Evolutionary conservation across 1,284 basidiomycete genomes (phyloP).

Genomic region (Pholiota adiposa): DNA sequence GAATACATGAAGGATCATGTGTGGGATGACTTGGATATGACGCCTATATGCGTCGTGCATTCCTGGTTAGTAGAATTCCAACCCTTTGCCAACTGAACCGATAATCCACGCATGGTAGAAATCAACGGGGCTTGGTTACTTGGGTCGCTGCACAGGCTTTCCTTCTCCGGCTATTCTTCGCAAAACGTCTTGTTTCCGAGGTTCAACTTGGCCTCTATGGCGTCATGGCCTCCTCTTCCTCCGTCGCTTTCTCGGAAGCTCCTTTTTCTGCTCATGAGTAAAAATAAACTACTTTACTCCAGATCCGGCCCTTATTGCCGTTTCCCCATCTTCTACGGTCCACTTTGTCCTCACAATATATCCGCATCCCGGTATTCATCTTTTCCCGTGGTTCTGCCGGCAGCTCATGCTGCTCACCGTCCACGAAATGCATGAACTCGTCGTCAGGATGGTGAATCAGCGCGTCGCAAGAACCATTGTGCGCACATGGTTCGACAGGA

Average conservation of each 20-base stretch:
- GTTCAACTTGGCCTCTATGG: not conserved
- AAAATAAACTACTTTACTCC: not conserved
- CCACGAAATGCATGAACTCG: not conserved
- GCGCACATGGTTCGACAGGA: not conserved
- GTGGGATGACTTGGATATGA: not conserved
- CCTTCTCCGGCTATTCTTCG: slow-evolving; percentile 2
- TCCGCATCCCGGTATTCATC: not conserved
- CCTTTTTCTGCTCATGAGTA: not conserved
- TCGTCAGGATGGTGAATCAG: not conserved
- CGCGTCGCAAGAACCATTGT: not conserved
- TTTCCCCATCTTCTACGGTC: not conserved
- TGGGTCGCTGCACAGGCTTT: not conserved
- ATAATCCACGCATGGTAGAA: not conserved
- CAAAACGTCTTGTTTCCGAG: not conserved
- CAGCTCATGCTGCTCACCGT: not conserved
- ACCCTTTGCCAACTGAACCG: not conserved
- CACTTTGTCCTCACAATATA: not conserved
- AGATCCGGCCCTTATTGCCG: not conserved
- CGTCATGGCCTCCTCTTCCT: not conserved
- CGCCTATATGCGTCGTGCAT: not conserved
- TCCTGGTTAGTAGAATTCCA: not conserved
- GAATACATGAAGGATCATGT: not conserved
- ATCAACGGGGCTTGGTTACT: not conserved
- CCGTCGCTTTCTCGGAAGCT: not conserved
- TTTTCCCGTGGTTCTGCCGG: slow-evolving; percentile 2